These are phyloP conservation scores for Fonsecaea monophora DNA, from an alignment of 2,329 filamentous ascomycete genomes.

Conservation along the genomic window DNA sequence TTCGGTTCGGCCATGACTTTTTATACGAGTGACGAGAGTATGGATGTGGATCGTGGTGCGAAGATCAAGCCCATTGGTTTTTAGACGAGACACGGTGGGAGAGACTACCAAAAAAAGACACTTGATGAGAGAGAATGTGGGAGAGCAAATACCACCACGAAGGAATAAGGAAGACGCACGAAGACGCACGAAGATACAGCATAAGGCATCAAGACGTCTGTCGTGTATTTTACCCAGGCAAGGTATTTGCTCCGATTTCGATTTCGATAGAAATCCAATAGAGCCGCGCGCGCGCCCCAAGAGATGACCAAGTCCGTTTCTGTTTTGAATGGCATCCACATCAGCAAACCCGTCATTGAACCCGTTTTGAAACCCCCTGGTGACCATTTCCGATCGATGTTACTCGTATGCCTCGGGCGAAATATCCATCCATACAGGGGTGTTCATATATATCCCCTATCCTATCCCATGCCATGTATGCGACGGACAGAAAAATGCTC, in stretches of 20 bases:
- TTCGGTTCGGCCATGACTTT: not conserved
- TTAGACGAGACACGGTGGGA: not conserved
- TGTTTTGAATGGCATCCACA: not conserved
- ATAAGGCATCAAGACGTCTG: no score
- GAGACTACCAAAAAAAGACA: not conserved
- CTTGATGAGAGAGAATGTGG: not conserved
- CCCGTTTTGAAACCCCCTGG: no score
- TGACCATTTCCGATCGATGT: no score
- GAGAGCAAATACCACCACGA: not conserved
- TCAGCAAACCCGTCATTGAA: not conserved
- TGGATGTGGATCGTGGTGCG: not conserved
- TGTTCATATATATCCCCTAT: no score
- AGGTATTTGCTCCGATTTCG: not conserved
- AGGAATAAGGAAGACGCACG: no score
- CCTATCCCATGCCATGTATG: no score
- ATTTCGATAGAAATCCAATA: not conserved
- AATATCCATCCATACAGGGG: no score
- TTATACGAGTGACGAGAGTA: not conserved
- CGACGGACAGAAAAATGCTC: no score
- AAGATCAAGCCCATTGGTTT: not conserved
- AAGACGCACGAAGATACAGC: no score
- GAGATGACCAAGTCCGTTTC: not conserved
- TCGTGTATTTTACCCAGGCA: not conserved
- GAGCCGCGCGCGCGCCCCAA: not conserved
- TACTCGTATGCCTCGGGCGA: no score